Percentiles rank a stretch among this genome's conserved stretches.
These are phyloP conservation scores for Arachnopeziza araneosa DNA, from an alignment of 2,329 filamentous ascomycete genomes.

Conservation along the genomic window DNA sequence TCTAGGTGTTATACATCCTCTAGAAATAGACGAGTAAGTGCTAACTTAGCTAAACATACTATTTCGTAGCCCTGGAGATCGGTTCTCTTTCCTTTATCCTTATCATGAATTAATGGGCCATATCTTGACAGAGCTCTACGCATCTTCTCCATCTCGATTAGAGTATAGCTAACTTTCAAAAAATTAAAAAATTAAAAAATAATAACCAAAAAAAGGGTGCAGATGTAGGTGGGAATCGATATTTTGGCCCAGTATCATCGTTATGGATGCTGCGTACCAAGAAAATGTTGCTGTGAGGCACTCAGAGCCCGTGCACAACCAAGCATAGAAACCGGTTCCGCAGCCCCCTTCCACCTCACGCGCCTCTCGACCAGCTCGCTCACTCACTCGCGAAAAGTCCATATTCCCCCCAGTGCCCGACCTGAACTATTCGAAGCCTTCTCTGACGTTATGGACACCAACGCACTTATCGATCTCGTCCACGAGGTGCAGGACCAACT, in stretches of 20 bases:
- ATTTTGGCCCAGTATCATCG: no score
- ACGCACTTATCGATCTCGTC: conserved; percentile 5
- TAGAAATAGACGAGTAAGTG: no score
- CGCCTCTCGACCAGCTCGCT: background rate
- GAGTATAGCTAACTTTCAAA: background rate
- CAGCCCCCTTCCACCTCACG: no score
- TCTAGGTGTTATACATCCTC: no score
- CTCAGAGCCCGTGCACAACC: background rate
- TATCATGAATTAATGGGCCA: background rate
- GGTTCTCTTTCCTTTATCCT: background rate
- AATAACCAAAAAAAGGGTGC: background rate
- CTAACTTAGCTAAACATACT: no score
- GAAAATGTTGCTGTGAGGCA: background rate
- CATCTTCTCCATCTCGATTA: background rate
- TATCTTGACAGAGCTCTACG: background rate
- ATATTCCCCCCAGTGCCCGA: no score
- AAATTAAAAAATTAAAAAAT: no score
- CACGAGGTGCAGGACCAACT: conserved; percentile 4
- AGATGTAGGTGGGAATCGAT: background rate
- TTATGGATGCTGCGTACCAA: no score
- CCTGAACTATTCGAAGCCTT: background rate
- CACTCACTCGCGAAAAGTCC: background rate
- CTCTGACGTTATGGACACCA: background rate
- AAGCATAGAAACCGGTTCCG: no score
- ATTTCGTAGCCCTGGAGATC: background rate